Base-by-base conservation (phyloP, 2,329 filamentous ascomycete species). In the Chaetomiaceae sp. region DNA sequence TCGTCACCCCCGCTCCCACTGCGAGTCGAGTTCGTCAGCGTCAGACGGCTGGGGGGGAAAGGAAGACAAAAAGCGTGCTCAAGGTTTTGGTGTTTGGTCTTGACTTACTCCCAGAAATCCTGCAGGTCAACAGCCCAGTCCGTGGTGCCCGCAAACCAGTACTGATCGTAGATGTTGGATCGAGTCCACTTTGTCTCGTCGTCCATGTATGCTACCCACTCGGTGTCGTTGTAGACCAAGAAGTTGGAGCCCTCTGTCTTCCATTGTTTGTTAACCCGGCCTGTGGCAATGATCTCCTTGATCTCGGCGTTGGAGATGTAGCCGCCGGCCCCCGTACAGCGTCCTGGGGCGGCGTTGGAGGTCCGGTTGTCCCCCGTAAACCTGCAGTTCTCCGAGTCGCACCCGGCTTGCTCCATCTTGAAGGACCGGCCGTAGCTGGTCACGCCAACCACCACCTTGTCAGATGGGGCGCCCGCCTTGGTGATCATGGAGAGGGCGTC, bases 221-320 rank as follows among this genome's bases (percentile, higher is more conserved):
- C n/a, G 24, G n/a, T 40, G 5, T 19, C 17, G 29, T 33, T 24
- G 12, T 44, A 51, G 12, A 34, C 27, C 38, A 47, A 7, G 17
- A 51, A 45, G 11, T 53, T 2, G 38, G n/a, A n/a, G n/a, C n/a
- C n/a, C n/a, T n/a, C n/a, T n/a, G n/a, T n/a, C n/a, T n/a, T n/a
- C n/a, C n/a, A n/a, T n/a, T n/a, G n/a, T n/a, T n/a, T n/a, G n/a
- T n/a, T n/a, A n/a, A n/a, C n/a, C n/a, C n/a, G 14, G 7, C 4
- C 6, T 6, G 12, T 18, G 8, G n/a, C 12, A 27, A 45, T 18
- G 18, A 55, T 43, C 4, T 45, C 24, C 5, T 42, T 17, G 39
- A 55, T 50, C 48, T 57, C 55, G 17, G 46, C 49, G 9, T 56
- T 37, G 9, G 49, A 18, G 10, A 57, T 48, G 19, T 54, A 54